phyloP scores from a whole-genome alignment of 495 filamentous ascomycete species.

The Parathielavia appendiculata region DNA sequence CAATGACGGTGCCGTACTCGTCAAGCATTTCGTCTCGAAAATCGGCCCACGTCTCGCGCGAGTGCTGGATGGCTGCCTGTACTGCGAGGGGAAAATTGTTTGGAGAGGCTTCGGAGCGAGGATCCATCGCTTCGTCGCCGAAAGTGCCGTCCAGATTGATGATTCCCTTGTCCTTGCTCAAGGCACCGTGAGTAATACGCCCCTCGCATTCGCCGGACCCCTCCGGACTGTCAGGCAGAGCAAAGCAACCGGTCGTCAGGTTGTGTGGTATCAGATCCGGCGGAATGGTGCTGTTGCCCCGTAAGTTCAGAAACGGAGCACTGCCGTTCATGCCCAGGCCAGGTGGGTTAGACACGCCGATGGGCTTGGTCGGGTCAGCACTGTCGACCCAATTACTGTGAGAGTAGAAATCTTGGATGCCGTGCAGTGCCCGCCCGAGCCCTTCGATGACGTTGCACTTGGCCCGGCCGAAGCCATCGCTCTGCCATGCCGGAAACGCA shows the following conservation, averaged over 20 bases:
- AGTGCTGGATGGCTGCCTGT: conserved; percentile 18
- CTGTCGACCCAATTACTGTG: conserved; percentile 32
- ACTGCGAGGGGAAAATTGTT: conserved; percentile 26
- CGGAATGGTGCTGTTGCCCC: conserved; percentile 18
- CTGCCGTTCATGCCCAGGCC: conserved; percentile 23
- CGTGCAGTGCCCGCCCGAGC: conserved; percentile 23
- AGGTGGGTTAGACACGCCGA: conserved; percentile 24
- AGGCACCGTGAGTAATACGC: conserved; percentile 22
- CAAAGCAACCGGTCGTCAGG: conserved; percentile 29
- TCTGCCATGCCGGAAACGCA: conserved; percentile 22
- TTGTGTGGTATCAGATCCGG: conserved; percentile 22
- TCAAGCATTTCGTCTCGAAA: conserved; percentile 18
- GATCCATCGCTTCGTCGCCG: conserved; percentile 15
- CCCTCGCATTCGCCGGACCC: conserved; percentile 22
- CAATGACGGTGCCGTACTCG: conserved; percentile 17
- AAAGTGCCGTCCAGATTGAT: conserved; percentile 26
- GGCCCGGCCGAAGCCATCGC: conserved; percentile 19
- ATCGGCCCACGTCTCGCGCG: conserved; percentile 19
- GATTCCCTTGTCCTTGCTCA: conserved; percentile 27
- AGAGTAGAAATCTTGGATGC: conserved; percentile 30
- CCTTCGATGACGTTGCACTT: conserved; percentile 28
- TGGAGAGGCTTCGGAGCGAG: conserved; percentile 14
- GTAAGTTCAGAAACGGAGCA: conserved; percentile 25
- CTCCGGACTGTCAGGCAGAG: conserved; percentile 18
- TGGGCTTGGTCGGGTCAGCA: conserved; percentile 18